A percentile compares a stretch with the other conserved stretches of the same genome.
phyloP scores from a whole-genome alignment of 805 yeast species.

The Metschnikowia noctiluminum region DNA sequence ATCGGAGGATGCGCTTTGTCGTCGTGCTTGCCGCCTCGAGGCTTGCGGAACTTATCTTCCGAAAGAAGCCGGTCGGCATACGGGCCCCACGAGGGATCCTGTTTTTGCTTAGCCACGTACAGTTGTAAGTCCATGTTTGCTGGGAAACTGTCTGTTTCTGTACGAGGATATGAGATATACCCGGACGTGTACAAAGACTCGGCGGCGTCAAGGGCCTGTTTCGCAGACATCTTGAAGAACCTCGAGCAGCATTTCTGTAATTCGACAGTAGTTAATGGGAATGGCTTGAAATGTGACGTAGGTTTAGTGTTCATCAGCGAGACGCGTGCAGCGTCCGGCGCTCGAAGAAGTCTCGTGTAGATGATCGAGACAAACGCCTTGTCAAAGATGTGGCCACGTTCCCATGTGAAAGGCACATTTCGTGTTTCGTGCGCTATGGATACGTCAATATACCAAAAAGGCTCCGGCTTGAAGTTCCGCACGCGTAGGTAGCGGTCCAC shows the following conservation, averaged over 20 bases:
- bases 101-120: conserved; percentile 59
- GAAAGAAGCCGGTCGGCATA: conserved; percentile 49
- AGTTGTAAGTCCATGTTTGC: conserved; percentile 63
- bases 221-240: conserved; percentile 73
- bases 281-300: conserved; percentile 74
- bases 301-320: conserved; percentile 53
- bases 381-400: conserved; percentile 69
- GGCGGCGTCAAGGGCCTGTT: conserved; percentile 69
- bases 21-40: conserved; percentile 78
- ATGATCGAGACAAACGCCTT: conserved; percentile 57
- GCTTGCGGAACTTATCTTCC: conserved; percentile 49
- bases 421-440: conserved; percentile 40
- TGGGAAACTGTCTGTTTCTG: conserved; percentile 92
- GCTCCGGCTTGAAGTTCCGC: conserved; percentile 67
- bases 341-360: conserved; percentile 61
- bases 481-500: conserved; percentile 86
- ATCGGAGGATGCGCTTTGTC: conserved; percentile 99
- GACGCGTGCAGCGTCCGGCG: conserved; percentile 48
- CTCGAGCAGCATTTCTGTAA: conserved; percentile 83
- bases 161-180: conserved; percentile 90
- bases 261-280: conserved; percentile 92
- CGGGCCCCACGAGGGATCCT: conserved; percentile 61
- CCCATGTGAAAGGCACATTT: conserved; percentile 62
- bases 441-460: conserved; percentile 72
- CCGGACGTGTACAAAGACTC: conserved; percentile 85